A percentile compares a stretch with the other conserved stretches of the same genome.
phyloP scores from a whole-genome alignment of 306 rosid species.

The Lablab purpureus region DNA sequence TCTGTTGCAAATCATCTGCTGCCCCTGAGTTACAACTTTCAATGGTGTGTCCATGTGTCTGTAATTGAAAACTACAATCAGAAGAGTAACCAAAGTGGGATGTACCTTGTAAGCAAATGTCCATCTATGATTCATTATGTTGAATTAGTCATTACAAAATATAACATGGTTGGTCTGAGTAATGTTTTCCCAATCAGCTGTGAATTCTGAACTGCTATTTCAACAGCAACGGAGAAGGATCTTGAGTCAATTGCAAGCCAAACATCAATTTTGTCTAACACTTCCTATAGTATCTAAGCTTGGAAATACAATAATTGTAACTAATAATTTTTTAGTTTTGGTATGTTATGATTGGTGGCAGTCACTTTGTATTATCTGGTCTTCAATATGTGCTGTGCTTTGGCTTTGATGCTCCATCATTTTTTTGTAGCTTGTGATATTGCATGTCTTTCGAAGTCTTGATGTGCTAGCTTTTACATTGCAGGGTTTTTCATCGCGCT shows the following conservation, averaged over 20 bases:
- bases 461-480: constrained; percentile 12
- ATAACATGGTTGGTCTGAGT: neutral
- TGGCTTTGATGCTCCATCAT: neutral
- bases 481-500: constrained; percentile 12
- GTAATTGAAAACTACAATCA: too few species aligned
- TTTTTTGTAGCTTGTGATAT: neutral
- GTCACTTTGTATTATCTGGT: neutral
- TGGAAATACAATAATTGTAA: constrained; percentile 8
- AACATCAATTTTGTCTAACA: too few species aligned
- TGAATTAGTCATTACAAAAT: too few species aligned
- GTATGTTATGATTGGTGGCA: neutral
- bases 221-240: neutral
- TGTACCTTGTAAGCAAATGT: too few species aligned
- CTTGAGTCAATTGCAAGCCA: too few species aligned
- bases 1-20: neutral
- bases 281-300: too few species aligned
- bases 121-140: too few species aligned
- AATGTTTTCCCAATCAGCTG: neutral
- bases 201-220: neutral
- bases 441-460: constrained; percentile 29
- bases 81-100: too few species aligned
- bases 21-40: neutral
- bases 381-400: neutral
- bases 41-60: too few species aligned
- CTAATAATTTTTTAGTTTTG: neutral